phyloP scores from a whole-genome alignment of 805 yeast species.

The Citeromyces nyonsensis region DNA sequence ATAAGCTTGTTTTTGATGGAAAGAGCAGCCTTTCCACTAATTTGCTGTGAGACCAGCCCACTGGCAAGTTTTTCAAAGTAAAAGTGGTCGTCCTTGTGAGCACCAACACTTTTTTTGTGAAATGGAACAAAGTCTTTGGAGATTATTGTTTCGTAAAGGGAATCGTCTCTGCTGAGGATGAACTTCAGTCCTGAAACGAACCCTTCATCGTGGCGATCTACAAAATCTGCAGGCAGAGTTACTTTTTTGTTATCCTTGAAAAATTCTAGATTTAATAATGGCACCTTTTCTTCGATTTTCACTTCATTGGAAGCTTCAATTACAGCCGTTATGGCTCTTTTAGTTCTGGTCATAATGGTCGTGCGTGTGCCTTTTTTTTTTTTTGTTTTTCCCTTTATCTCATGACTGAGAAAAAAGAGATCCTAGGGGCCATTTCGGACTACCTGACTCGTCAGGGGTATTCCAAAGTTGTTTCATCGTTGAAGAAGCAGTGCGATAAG shows the following conservation, averaged over 20 bases:
- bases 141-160: constrained; percentile 5
- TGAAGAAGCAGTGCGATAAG: too few relatives aligned
- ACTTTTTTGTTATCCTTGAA: neutral
- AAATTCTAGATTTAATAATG: too few relatives aligned
- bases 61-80: constrained; percentile 25
- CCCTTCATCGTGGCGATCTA: constrained; percentile 6
- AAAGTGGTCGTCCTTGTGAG: constrained; percentile 7
- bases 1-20: constrained; percentile 39
- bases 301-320: neutral
- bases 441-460: too few relatives aligned
- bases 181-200: constrained; percentile 10
- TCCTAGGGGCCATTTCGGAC: too few relatives aligned
- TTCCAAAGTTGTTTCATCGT: too few relatives aligned
- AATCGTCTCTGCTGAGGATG: constrained; percentile 11
- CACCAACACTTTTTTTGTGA: constrained; percentile 1
- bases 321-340: neutral
- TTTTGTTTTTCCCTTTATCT: too few relatives aligned
- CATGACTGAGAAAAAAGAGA: too few relatives aligned
- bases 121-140: constrained; percentile 5
- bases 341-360: too few relatives aligned
- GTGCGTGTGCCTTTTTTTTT: too few relatives aligned
- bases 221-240: constrained; percentile 5
- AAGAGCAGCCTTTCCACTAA: constrained; percentile 68
- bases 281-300: neutral
- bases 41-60: constrained; percentile 55